Evolutionary conservation across 164 flowering plant genomes (phyloP), one percentile per base, ranked within the genome.

Genomic region (Liriodendron chinense): DNA sequence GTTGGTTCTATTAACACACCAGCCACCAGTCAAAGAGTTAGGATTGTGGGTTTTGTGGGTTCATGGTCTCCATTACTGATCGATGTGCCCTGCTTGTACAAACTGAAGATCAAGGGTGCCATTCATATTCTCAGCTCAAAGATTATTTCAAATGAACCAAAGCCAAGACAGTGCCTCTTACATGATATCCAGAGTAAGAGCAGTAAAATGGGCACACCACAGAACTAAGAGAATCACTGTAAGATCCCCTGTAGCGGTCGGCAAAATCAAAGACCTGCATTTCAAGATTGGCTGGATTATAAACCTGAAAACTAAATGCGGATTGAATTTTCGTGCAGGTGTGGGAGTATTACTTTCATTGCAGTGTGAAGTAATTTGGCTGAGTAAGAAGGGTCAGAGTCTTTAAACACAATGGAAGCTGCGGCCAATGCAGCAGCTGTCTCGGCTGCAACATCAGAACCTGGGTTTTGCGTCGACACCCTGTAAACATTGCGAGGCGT

Each of bases 391-490:
- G 92, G 89, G 75, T 95, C 94, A 26, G 91, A 83, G 22, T 84
- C 84, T 68, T 84, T 81, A 84, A 95, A 93, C 63, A 91, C 98
- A 4, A 92, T 87, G 1, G 98, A 93, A 74, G 92, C 93, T 5
- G 98, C 96, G 57, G 98, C 98, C 69, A 93, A 66, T 63, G 98
- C 98, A 13, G 98, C 98, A 1, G 98, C 94, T 3, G 96, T 95
- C 83, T 95, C 98, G 14, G 93, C 98, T n/a, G 97, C 98, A 16
- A 95, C 98, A 80, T 95, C 98, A 18, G 98, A 91, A 8, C 98
- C 98, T 16, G 98, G 98, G 81, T 84, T 93, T 64, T 88, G 90
- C 2, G 88, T 47, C 1, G 91, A 69, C 10, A 95, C 92, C 78
- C 87, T 90, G 86, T 92, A 93, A 24, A 90, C 93, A 68, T 80